Conservation (phyloP, 345 rosid species). For the Citrus trifoliata region DNA sequence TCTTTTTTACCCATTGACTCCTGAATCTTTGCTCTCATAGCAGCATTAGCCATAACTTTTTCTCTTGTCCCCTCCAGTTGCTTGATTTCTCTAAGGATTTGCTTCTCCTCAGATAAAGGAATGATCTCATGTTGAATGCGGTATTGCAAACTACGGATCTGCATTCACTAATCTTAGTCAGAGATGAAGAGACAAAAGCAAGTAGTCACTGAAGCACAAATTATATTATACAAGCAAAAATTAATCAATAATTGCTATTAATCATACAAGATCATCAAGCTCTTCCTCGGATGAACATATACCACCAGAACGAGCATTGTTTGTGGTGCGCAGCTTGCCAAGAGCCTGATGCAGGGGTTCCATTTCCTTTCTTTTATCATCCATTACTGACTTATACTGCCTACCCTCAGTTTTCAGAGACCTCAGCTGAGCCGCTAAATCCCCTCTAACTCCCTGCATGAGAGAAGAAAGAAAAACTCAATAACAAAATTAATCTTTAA, state of each 20-base stretch:
- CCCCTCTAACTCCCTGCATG: conserved; percentile 43
- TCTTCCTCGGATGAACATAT: conserved; percentile 94
- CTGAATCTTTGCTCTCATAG: conserved; percentile 76
- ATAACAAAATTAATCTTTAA: neutral
- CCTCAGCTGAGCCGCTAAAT: conserved; percentile 42
- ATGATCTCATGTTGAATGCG: conserved; percentile 95
- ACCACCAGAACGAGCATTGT: conserved; percentile 36
- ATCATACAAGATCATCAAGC: conserved; percentile 67
- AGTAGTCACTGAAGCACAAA: conserved; percentile 6
- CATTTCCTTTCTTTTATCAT: conserved; percentile 73
- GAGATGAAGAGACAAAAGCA: conserved; percentile 10
- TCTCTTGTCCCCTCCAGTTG: conserved; percentile 93
- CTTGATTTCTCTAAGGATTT: conserved; percentile 81
- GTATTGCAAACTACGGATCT: conserved; percentile 78
- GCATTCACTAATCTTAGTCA: conserved; percentile 27
- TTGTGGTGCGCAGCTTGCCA: conserved; percentile 65
- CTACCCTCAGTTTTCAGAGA: conserved; percentile 31
- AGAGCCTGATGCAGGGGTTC: conserved; percentile 87
- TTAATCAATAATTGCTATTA: conserved; percentile 12
- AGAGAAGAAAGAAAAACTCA: neutral
- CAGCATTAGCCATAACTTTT: conserved; percentile 81
- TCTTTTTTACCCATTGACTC: conserved; percentile 88
- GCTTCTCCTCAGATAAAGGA: conserved; percentile 86
- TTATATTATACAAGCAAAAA: neutral
- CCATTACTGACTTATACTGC: conserved; percentile 40